phyloP scores from a whole-genome alignment of 140 eudicot species.

The Stevia rebaudiana region DNA sequence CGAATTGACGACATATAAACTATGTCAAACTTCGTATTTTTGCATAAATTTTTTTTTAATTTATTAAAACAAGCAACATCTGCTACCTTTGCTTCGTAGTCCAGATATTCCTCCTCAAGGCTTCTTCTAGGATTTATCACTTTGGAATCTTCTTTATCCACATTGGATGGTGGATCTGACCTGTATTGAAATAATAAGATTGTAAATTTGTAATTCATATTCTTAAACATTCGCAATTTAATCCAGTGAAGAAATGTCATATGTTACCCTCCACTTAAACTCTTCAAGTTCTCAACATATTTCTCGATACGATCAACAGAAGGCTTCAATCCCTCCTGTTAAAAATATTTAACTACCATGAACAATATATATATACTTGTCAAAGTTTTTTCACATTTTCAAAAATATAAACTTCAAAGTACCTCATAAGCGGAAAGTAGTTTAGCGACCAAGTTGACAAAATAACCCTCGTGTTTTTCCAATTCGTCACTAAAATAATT shows the following conservation, averaged over 20 bases:
- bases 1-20: too few relatives aligned
- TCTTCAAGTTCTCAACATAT: slow-evolving; percentile 71
- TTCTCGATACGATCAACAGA: slow-evolving; percentile 64
- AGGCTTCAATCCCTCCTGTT: slow-evolving; percentile 77
- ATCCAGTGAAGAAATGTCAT: neutral
- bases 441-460: slow-evolving; percentile 59
- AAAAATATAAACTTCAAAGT: neutral
- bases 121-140: slow-evolving; percentile 57
- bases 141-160: slow-evolving; percentile 46
- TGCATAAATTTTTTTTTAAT: neutral
- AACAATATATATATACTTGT: neutral
- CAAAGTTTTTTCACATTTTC: too few relatives aligned
- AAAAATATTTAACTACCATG: neutral
- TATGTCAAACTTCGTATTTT: neutral
- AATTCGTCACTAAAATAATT: slow-evolving; percentile 57
- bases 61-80: neutral
- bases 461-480: slow-evolving; percentile 75
- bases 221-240: neutral
- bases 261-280: slow-evolving; percentile 62
- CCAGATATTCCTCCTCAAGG: slow-evolving; percentile 94
- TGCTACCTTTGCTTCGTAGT: slow-evolving; percentile 80
- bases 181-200: slow-evolving; percentile 30
- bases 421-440: slow-evolving; percentile 85
- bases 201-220: neutral
- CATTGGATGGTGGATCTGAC: slow-evolving; percentile 32